These are phyloP conservation scores for Saccharomycopsis javanensis DNA, from an alignment of 805 yeast genomes.

Conservation along the genomic window DNA sequence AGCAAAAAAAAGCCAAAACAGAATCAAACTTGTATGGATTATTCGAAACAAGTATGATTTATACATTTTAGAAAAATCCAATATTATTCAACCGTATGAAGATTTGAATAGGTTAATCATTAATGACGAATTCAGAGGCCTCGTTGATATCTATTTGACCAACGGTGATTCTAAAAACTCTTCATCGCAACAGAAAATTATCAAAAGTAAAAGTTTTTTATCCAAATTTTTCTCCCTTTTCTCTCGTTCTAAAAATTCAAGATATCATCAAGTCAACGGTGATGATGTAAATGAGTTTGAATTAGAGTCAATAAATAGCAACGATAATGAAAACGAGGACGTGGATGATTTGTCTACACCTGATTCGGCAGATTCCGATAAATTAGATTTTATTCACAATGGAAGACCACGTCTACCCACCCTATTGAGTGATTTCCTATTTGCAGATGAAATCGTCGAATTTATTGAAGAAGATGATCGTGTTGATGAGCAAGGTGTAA, in stretches of 20 bases:
- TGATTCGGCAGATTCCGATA: background rate
- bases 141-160: background rate
- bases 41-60: conserved; percentile 38
- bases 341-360: conserved; percentile 1
- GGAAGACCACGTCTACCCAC: background rate
- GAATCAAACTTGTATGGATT: conserved; percentile 44
- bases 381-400: conserved; percentile 4
- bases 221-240: background rate
- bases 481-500: background rate
- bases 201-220: background rate
- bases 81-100: background rate
- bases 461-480: background rate
- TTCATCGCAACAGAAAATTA: background rate
- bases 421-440: background rate
- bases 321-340: background rate
- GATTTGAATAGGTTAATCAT: background rate
- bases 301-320: background rate
- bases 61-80: conserved; percentile 33
- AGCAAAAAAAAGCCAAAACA: background rate
- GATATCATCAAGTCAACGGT: background rate
- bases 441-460: background rate
- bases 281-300: background rate
- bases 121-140: background rate
- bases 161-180: background rate
- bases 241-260: background rate